phyloP scores from a whole-genome alignment of 129 eudicot genomes.

The Chrysanthemum makinoi region DNA sequence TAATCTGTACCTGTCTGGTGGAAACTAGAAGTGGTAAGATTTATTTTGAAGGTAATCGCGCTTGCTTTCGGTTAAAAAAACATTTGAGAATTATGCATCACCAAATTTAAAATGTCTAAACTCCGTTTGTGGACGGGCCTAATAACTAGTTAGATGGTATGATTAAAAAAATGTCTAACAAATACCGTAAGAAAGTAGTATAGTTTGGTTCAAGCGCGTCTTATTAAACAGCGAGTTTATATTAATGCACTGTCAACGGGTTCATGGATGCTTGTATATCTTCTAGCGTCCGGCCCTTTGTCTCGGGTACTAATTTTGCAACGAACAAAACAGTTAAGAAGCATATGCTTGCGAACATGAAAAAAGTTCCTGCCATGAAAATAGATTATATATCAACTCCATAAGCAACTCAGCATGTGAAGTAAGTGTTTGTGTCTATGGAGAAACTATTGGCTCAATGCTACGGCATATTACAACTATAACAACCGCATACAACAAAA shows the following conservation, averaged over 20 bases:
- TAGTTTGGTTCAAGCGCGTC: background rate
- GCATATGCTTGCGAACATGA: constrained; percentile 50
- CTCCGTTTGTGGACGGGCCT: too few relatives aligned
- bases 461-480: background rate
- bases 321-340: constrained; percentile 60
- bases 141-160: too few relatives aligned
- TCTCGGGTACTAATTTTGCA: constrained; percentile 60
- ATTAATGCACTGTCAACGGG: constrained; percentile 16
- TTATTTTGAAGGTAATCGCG: too few relatives aligned
- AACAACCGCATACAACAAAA: too few relatives aligned
- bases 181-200: too few relatives aligned
- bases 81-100: too few relatives aligned
- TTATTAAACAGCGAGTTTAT: background rate
- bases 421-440: background rate
- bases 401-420: background rate
- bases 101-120: too few relatives aligned
- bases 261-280: constrained; percentile 58
- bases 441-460: background rate
- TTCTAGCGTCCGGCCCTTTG: constrained; percentile 65
- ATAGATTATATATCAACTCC: background rate
- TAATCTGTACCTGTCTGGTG: too few relatives aligned
- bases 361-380: constrained; percentile 63
- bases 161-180: too few relatives aligned
- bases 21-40: too few relatives aligned
- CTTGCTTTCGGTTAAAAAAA: too few relatives aligned